Evolutionary conservation across 306 rosid species (phyloP).

Genomic region (Clitoria ternatea): DNA sequence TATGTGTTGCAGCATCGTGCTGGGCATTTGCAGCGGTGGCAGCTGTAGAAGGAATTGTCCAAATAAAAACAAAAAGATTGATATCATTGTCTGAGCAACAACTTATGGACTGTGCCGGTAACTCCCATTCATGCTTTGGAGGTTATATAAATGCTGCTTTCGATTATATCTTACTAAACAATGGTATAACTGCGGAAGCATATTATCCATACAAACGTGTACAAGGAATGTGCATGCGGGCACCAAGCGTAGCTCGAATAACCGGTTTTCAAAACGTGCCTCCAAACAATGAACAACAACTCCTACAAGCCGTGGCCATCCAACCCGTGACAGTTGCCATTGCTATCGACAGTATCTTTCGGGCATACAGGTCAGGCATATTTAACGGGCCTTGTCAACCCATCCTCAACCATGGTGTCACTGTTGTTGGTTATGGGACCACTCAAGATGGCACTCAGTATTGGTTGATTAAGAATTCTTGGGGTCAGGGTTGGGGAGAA

Average conservation of each 20-base stretch:
- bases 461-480: slow-evolving; percentile 14
- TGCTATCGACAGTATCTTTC: accelerated
- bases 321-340: slow-evolving; percentile 6
- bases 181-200: neutral
- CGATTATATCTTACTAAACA: neutral
- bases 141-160: neutral
- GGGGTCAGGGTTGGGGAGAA: slow-evolving; percentile 1
- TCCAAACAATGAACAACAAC: neutral
- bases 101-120: slow-evolving; percentile 18
- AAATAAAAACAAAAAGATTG: slow-evolving; percentile 16
- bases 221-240: neutral
- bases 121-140: neutral
- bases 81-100: slow-evolving; percentile 34
- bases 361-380: neutral
- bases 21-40: slow-evolving; percentile 42
- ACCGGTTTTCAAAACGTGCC: neutral
- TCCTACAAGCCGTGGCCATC: neutral
- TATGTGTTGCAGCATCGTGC: slow-evolving; percentile 30
- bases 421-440: neutral
- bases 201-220: slow-evolving; percentile 14
- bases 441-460: neutral
- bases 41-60: slow-evolving; percentile 30
- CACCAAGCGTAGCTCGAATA: neutral
- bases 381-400: neutral
- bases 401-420: neutral